Base-by-base conservation (phyloP, 345 rosid genomes). In the Hevea brasiliensis region DNA sequence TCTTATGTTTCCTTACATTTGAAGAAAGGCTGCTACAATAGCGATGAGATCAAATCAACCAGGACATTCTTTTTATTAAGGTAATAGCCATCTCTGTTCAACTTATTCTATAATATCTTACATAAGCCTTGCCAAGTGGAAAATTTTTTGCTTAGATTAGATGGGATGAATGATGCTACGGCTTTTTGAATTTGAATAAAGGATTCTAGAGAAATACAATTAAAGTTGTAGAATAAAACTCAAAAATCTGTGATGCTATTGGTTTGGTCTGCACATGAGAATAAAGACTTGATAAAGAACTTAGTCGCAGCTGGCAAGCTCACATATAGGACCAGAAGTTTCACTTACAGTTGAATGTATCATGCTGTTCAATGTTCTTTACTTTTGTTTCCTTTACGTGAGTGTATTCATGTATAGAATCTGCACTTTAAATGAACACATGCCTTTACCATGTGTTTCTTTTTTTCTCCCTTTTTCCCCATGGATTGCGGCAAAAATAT, bases 351-450 rank as follows among this genome's bases (percentile, higher is more conserved):
- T 14, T 32, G 3, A 47, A 20, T 47, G 67, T 48, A 47, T 47
- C 17, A 29, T 60, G 1, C 29, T 45, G 23, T 20, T 71, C 41
- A n/a, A 63, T 10, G 7, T 48, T 61, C 32, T 35, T 21, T 8
- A 54, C 27, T 44, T 61, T 5, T 10, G 42, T 58, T 57, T n/a
- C 40, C 14, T 29, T 13, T 26, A 0, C 1, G n/a, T 7, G 64
- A 0, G 44, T 65, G 23, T n/a, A n/a, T n/a, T n/a, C 53, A 65
- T 47, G 41, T 18, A 27, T 45, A 5, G 74, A 71, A 44, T 71
- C 74, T 29, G 56, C 24, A 65, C 56, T 12, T 32, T 3, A 42
- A 18, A 59, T 59, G 61, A 24, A 56, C 13, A 9, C 6, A 60
- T 53, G 7, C 12, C 51, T 65, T 44, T 20, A 21, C 20, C 23